Percentiles rank a stretch among this genome's conserved stretches.
Evolutionary conservation across 371 early-diverging fungal species (phyloP).

Genomic region (Rhizomucor miehei): DNA sequence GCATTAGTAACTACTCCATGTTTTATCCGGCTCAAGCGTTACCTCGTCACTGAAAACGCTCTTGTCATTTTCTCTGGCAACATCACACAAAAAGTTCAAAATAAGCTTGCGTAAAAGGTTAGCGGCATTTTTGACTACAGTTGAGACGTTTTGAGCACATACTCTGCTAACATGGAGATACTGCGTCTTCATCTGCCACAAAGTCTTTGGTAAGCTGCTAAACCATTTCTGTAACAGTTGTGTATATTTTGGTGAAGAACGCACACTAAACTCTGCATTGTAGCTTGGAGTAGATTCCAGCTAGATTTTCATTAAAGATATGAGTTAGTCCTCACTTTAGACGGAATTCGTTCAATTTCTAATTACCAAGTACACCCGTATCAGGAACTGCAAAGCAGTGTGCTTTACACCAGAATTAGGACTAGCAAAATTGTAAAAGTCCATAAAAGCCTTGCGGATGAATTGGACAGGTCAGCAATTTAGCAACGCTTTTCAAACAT

Average conservation of each 20-base stretch:
- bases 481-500: constrained; percentile 6
- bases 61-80: constrained; percentile 26
- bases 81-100: constrained; percentile 31
- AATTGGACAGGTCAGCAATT: constrained; percentile 20
- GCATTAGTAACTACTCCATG: too few relatives aligned
- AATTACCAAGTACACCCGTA: constrained; percentile 34
- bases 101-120: constrained; percentile 13
- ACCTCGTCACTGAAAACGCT: constrained; percentile 30
- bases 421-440: constrained; percentile 33
- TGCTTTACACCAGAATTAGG: constrained; percentile 37
- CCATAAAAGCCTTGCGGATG: constrained; percentile 28
- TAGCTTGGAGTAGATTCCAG: constrained; percentile 40
- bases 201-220: constrained; percentile 48
- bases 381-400: constrained; percentile 38
- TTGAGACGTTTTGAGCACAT: constrained; percentile 19
- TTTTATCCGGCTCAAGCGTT: too few relatives aligned
- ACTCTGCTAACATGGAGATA: constrained; percentile 48
- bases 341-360: not conserved
- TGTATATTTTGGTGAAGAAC: constrained; percentile 17
- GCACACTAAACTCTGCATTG: constrained; percentile 22
- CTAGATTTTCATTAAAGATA: constrained; percentile 11
- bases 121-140: not conserved
- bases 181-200: constrained; percentile 52
- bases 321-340: not conserved
- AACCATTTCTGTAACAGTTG: constrained; percentile 31